Conservation (phyloP, 345 rosid genomes). For the Kernera saxatilis region DNA sequence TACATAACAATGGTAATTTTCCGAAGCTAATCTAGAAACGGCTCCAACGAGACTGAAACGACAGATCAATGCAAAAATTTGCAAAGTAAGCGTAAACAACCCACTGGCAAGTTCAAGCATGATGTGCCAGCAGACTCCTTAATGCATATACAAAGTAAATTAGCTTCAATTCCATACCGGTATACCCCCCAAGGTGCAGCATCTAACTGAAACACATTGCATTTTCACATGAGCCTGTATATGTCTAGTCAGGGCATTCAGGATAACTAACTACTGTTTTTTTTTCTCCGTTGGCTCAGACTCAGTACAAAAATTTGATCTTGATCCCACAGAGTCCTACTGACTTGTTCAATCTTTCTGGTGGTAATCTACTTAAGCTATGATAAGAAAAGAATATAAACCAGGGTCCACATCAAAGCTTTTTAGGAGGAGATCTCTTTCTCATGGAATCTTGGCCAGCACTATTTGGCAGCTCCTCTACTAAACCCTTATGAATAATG, state of each 20-base stretch:
- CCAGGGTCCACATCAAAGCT: conserved; percentile 18
- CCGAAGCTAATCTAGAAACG: not conserved
- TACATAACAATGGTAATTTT: not conserved
- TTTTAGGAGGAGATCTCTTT: not conserved
- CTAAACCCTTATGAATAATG: not conserved
- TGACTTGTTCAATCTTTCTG: not conserved
- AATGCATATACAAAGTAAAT: not conserved
- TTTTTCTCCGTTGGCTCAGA: not conserved
- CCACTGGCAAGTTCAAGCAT: conserved; percentile 6
- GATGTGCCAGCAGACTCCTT: not conserved
- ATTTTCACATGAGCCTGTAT: not conserved
- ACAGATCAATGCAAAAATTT: not conserved
- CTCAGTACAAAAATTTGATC: not conserved
- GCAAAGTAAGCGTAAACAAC: not conserved
- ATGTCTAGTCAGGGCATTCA: not conserved
- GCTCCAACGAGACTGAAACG: not conserved
- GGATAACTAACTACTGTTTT: not conserved
- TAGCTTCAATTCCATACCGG: not conserved
- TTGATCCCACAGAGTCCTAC: not conserved
- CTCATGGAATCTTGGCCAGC: not conserved
- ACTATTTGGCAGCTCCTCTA: not conserved
- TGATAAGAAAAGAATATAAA: conserved; percentile 2
- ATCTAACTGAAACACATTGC: conserved; percentile 7
- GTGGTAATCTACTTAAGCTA: conserved; percentile 2
- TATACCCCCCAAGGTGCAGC: not conserved